These are phyloP conservation scores for Ramalina intermedia DNA, from an alignment of 495 filamentous ascomycete genomes.

Conservation along the genomic window DNA sequence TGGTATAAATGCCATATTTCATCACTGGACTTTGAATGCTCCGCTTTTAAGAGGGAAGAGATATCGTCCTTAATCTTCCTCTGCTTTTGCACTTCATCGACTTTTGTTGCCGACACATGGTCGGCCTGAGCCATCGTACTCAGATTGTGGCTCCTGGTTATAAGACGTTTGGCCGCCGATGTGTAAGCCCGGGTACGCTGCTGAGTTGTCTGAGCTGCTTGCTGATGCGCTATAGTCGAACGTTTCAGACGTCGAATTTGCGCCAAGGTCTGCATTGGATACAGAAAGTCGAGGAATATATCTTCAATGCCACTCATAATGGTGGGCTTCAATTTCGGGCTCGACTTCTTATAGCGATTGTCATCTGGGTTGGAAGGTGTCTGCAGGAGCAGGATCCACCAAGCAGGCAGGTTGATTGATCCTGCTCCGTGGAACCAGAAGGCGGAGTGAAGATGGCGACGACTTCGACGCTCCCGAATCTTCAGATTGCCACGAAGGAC, in stretches of 20 bases:
- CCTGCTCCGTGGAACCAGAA: conserved; percentile 54
- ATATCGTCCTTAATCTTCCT: too few species aligned
- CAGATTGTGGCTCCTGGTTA: background rate
- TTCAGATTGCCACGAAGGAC: conserved; percentile 43
- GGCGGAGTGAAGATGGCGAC: conserved; percentile 43
- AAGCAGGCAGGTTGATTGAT: conserved; percentile 39
- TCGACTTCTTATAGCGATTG: background rate
- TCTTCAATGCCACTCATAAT: conserved; percentile 5
- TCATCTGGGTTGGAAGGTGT: conserved; percentile 3
- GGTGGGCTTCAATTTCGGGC: background rate
- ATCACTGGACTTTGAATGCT: conserved; percentile 11
- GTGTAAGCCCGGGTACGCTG: conserved; percentile 20
- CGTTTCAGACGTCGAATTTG: conserved; percentile 26
- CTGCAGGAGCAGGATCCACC: conserved; percentile 26
- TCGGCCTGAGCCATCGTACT: background rate
- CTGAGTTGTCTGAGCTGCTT: conserved; percentile 12
- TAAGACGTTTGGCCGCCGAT: conserved; percentile 13
- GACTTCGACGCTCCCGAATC: conserved; percentile 32
- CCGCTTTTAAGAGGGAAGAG: too few species aligned
- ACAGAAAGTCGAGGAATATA: conserved; percentile 46
- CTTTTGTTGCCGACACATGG: background rate
- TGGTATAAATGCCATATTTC: conserved; percentile 21
- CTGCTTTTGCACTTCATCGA: background rate
- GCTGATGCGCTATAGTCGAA: conserved; percentile 5
- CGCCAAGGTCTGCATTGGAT: conserved; percentile 38